These are phyloP conservation scores for Uronychia setigera DNA, from an alignment of 73 alveolate species.

Conservation along the genomic window DNA sequence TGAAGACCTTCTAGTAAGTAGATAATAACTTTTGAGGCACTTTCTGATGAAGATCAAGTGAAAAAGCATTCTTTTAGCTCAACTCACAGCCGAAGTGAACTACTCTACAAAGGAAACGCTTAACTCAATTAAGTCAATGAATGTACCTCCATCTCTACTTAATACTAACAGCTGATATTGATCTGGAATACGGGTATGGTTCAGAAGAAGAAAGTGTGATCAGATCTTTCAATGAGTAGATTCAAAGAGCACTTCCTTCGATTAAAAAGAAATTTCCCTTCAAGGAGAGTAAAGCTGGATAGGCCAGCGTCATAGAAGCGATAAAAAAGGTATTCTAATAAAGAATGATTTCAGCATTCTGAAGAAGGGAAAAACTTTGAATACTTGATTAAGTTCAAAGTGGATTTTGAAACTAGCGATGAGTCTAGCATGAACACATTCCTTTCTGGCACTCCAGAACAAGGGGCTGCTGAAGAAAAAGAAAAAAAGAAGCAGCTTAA, in stretches of 20 bases:
- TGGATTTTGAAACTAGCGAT: constrained; percentile 33
- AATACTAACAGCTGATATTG: constrained; percentile 50
- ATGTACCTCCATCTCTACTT: background rate
- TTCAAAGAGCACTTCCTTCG: constrained; percentile 25
- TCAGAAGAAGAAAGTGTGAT: constrained; percentile 53
- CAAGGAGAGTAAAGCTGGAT: background rate
- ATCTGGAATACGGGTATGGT: constrained; percentile 52
- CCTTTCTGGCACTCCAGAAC: constrained; percentile 20
- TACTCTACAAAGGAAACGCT: constrained; percentile 19
- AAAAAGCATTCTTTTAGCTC: constrained; percentile 34
- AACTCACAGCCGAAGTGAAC: constrained; percentile 24
- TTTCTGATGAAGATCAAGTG: background rate
- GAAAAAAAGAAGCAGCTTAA: constrained; percentile 43
- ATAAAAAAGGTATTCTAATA: constrained; percentile 17
- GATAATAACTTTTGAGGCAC: background rate
- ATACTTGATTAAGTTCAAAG: constrained; percentile 41
- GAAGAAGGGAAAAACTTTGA: constrained; percentile 41
- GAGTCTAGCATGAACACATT: constrained; percentile 18
- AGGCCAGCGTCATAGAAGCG: constrained; percentile 25
- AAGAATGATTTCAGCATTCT: constrained; percentile 5
- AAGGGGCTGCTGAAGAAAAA: constrained; percentile 42
- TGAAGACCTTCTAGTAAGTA: constrained; percentile 8
- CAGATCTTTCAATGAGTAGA: constrained; percentile 24
- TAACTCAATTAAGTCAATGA: constrained; percentile 24
- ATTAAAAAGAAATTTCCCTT: constrained; percentile 21